Base-by-base conservation (phyloP, 2,329 filamentous ascomycete genomes). In the Metarhizium sp. region DNA sequence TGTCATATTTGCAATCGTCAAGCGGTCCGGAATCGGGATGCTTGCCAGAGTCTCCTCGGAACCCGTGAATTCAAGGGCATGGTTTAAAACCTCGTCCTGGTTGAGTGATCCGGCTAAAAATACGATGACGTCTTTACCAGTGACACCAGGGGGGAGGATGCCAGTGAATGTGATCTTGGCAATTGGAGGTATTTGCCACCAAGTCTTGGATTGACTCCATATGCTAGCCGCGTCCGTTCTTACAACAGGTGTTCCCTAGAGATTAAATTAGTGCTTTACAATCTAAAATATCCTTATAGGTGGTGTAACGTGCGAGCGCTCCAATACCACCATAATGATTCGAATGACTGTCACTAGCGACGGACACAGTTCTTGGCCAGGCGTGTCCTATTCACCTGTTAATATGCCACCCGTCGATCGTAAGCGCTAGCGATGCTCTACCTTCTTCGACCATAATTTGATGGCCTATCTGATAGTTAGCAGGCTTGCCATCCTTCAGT, bases 81-180 rank as follows among this genome's bases (percentile, higher is more conserved):
- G 90, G 72, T 97, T 97, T 13, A 96, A 78, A 0, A 96, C 92
- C 47, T 96, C 90, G 62, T 91, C 87, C 54, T 87, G 83, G 75
- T 97, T 95, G 0, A 96, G 73, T 34, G 10, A 34, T 1, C 88
- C 89, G 62, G 90, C 95, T 1, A 97, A 78, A 1, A 90, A 89
- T 30, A 96, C 81, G 61, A 97, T 97, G 11, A 96, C 88, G 69
- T 97, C 94, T 71, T 99, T 97, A 32, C 91, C 92, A 0, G 1
- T 18, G 25, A 96, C 91, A 11, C 92, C 92, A 1, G 75, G 73
- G 0, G 90, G 92, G 6, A 96, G 74, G 0, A 81, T 71, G 6
- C 91, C 92, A 0, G 80, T 88, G 11, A 97, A 77, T 0, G 81
- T 92, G 29, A 96, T 81, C 71, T 87, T 86, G 1, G 88, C 89